Conservation (phyloP, 306 rosid species). For the Sophora flavescens region DNA sequence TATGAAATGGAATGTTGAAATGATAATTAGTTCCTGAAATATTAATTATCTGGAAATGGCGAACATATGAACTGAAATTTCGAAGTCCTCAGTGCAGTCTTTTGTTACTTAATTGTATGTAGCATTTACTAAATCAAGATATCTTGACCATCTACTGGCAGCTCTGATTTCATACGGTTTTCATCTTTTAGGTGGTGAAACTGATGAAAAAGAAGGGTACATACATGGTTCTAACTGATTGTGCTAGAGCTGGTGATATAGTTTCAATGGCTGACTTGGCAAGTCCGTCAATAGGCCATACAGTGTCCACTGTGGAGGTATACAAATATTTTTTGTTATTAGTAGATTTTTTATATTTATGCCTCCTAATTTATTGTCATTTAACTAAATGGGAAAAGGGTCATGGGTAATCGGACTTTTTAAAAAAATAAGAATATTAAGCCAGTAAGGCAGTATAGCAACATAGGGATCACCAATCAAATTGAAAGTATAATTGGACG, state of each 20-base stretch:
- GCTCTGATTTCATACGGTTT: conserved; percentile 27
- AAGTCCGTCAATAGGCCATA: conserved; percentile 89
- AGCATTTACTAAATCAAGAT: conserved; percentile 11
- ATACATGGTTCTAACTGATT: conserved; percentile 66
- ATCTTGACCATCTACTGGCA: conserved; percentile 37
- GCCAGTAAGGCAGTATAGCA: too few relatives aligned
- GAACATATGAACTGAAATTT: conserved; percentile 25
- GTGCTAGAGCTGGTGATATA: conserved; percentile 99
- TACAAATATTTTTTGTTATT: conserved; percentile 1
- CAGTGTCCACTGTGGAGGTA: conserved; percentile 86
- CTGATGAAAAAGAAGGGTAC: conserved; percentile 97
- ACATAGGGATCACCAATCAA: conserved; percentile 21
- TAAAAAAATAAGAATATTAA: too few relatives aligned
- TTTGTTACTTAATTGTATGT: neutral
- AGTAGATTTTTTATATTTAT: neutral
- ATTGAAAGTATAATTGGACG: conserved; percentile 2
- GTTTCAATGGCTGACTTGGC: conserved; percentile 91
- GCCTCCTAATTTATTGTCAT: conserved; percentile 4
- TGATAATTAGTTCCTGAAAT: conserved; percentile 22
- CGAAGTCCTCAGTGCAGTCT: conserved; percentile 19
- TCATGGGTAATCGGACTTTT: neutral
- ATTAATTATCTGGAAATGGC: conserved; percentile 36
- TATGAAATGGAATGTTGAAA: neutral
- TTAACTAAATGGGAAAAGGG: neutral
- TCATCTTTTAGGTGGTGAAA: conserved; percentile 70